Conservation (phyloP, 495 filamentous ascomycete species). For the Lasiosphaeria hispida region DNA sequence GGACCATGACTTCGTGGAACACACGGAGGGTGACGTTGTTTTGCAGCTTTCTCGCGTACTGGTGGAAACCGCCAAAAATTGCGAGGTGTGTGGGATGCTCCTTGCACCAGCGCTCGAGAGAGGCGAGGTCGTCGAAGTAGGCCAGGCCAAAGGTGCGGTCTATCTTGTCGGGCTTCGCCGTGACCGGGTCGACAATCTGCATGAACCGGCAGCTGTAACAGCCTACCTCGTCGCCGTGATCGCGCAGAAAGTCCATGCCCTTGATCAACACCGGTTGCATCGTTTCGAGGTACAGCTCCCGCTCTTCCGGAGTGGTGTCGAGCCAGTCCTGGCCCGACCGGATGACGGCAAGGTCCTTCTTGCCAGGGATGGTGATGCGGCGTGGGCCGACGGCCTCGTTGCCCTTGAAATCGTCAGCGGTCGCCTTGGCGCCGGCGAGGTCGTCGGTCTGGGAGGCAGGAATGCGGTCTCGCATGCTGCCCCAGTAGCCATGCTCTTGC, state of each 20-base stretch:
- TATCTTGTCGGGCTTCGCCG: slow-evolving; percentile 9
- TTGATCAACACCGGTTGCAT: slow-evolving; percentile 31
- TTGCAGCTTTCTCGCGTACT: slow-evolving; percentile 29
- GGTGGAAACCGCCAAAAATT: slow-evolving; percentile 34
- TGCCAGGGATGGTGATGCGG: slow-evolving; percentile 22
- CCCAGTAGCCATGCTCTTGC: slow-evolving; percentile 34
- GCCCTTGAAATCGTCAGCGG: neutral
- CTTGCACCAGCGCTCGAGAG: slow-evolving; percentile 34
- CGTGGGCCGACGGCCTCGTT: neutral
- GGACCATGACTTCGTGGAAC: slow-evolving; percentile 37
- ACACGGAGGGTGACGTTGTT: slow-evolving; percentile 30
- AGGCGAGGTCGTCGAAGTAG: slow-evolving; percentile 34
- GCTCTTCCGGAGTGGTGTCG: slow-evolving; percentile 26
- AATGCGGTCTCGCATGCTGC: slow-evolving; percentile 34
- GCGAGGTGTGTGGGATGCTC: slow-evolving; percentile 32
- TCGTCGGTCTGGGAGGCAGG: slow-evolving; percentile 27
- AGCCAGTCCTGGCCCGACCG: slow-evolving; percentile 36
- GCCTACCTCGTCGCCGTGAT: slow-evolving; percentile 29
- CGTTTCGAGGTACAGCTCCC: slow-evolving; percentile 28
- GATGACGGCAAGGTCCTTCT: slow-evolving; percentile 29
- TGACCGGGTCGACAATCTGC: slow-evolving; percentile 26
- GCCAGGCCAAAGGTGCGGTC: slow-evolving; percentile 36
- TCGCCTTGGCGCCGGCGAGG: slow-evolving; percentile 15
- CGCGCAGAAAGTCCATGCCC: slow-evolving; percentile 33
- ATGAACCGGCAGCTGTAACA: slow-evolving; percentile 33